Conservation (phyloP, 345 rosid species). For the Eucalyptus viminalis region DNA sequence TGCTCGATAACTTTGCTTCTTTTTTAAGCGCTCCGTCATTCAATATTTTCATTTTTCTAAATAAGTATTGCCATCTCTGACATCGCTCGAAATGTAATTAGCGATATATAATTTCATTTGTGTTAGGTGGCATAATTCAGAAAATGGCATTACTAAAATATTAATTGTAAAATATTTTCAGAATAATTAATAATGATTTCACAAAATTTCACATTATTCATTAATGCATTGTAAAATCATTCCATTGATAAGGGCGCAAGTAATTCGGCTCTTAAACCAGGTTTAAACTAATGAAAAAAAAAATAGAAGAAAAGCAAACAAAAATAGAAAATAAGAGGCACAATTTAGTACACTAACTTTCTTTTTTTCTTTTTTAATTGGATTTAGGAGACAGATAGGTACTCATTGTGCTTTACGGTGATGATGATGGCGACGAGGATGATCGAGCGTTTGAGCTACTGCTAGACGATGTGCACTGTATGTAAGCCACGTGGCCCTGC, state of each 20-base stretch:
- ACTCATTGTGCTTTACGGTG: neutral
- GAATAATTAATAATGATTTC: rapidly evolving
- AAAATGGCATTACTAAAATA: neutral
- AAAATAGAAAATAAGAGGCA: neutral
- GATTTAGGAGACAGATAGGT: neutral
- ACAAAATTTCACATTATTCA: neutral
- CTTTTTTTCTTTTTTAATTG: neutral
- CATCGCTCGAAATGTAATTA: neutral
- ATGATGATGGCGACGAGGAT: neutral
- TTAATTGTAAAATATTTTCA: neutral
- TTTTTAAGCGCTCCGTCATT: rapidly evolving
- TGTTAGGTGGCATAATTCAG: neutral
- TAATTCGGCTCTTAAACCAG: neutral
- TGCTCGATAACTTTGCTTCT: neutral
- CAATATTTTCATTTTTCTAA: neutral
- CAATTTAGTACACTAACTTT: neutral
- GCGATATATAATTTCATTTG: neutral
- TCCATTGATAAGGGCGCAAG: neutral
- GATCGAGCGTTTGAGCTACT: neutral
- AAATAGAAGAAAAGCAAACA: neutral
- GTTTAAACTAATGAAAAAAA: neutral
- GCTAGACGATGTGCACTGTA: neutral
- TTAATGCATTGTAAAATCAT: rapidly evolving
- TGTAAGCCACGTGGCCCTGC: neutral
- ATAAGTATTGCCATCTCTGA: neutral